Evolutionary conservation across 73 alveolate genomes (phyloP).

Genomic region (Uronychia binucleata): DNA sequence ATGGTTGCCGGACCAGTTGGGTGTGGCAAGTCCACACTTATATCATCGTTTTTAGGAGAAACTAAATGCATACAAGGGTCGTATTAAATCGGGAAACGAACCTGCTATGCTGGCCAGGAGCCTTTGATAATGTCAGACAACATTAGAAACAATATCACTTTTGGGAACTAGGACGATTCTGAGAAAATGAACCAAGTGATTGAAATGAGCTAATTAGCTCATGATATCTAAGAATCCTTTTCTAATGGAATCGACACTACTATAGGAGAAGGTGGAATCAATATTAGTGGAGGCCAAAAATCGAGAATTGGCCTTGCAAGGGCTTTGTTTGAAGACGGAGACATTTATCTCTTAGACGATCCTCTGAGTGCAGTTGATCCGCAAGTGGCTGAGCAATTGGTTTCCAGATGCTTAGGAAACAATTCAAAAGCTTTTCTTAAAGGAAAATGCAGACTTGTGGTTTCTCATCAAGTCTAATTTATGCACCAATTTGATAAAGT

Average conservation of each 20-base stretch:
- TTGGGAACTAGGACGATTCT: slow-evolving; percentile 75
- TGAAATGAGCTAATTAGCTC: slow-evolving; percentile 26
- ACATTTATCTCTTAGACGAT: slow-evolving; percentile 57
- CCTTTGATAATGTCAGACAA: slow-evolving; percentile 51
- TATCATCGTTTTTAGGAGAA: slow-evolving; percentile 58
- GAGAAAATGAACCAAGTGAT: slow-evolving; percentile 53
- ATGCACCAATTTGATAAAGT: slow-evolving; percentile 26
- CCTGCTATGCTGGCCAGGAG: slow-evolving; percentile 52
- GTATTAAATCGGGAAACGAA: background rate
- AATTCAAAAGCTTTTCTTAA: slow-evolving; percentile 1
- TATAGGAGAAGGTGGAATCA: slow-evolving; percentile 96
- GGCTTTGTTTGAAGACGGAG: slow-evolving; percentile 67
- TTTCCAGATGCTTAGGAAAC: slow-evolving; percentile 9
- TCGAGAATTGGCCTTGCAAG: slow-evolving; percentile 94
- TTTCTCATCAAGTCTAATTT: slow-evolving; percentile 38
- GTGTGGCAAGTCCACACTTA: slow-evolving; percentile 72
- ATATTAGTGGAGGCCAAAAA: slow-evolving; percentile 97
- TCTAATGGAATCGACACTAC: slow-evolving; percentile 52
- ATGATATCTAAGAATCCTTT: slow-evolving; percentile 40
- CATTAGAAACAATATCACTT: slow-evolving; percentile 86
- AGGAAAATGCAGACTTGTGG: slow-evolving; percentile 30
- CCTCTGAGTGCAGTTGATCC: slow-evolving; percentile 45
- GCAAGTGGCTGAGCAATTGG: slow-evolving; percentile 12
- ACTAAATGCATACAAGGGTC: background rate
- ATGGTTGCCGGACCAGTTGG: slow-evolving; percentile 80